Percentiles rank a stretch among this genome's conserved stretches.
Conservation (phyloP, 352 stramenopile species). For the Pythium guiyangense region DNA sequence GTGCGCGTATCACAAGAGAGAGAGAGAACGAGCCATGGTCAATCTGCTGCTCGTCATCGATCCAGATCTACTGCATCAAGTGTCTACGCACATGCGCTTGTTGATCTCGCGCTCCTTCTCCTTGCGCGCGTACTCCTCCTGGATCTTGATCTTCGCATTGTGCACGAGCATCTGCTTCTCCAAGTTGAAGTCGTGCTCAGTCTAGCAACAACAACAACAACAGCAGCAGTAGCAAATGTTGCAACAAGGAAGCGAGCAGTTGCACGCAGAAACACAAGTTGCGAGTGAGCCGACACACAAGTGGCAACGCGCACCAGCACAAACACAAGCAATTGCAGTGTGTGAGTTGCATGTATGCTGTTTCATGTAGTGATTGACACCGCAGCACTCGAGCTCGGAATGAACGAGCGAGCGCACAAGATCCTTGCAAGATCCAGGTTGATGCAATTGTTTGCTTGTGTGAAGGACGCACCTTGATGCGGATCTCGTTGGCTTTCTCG, state of each 20-base stretch:
- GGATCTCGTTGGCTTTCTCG: constrained; percentile 99
- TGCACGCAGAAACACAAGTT: not conserved
- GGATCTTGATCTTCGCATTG: constrained; percentile 97
- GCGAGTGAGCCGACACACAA: not conserved
- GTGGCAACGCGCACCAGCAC: not conserved
- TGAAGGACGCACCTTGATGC: constrained; percentile 94
- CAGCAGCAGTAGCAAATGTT: constrained; percentile 1
- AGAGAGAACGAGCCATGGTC: too few relatives aligned
- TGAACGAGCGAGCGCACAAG: too few relatives aligned
- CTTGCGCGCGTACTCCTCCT: constrained; percentile 97
- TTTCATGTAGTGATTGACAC: too few relatives aligned
- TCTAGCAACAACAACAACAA: too few relatives aligned
- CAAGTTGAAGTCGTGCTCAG: constrained; percentile 98
- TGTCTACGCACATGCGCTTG: constrained; percentile 70
- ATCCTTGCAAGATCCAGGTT: too few relatives aligned
- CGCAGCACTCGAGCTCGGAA: too few relatives aligned
- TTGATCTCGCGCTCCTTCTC: constrained; percentile 97
- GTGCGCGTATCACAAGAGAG: too few relatives aligned
- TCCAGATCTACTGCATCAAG: not conserved
- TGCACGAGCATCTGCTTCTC: constrained; percentile 99
- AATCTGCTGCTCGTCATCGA: too few relatives aligned
- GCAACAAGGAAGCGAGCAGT: not conserved
- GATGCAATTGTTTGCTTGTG: too few relatives aligned
- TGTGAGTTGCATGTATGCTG: not conserved
- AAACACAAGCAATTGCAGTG: not conserved